Evolutionary conservation across 345 rosid species (phyloP).

Genomic region (Ceriops decandra): DNA sequence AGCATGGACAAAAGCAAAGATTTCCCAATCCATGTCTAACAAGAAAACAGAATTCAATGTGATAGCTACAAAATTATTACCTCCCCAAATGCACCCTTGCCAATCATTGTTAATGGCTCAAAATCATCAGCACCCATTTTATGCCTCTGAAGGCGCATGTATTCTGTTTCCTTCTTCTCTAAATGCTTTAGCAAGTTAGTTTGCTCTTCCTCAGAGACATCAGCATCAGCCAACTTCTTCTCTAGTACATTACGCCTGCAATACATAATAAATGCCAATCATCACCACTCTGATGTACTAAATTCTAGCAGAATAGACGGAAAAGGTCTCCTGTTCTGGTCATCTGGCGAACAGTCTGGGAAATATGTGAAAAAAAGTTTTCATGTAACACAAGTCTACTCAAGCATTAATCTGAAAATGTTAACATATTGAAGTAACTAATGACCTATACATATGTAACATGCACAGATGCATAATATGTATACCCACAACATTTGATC

Average conservation of each 20-base stretch:
- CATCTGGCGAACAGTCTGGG: background rate
- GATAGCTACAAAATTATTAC: slow-evolving; percentile 32
- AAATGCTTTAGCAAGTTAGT: slow-evolving; percentile 70
- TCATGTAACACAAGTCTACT: background rate
- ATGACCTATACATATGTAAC: background rate
- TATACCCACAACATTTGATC: background rate
- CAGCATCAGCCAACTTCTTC: slow-evolving; percentile 97
- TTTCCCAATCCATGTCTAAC: background rate
- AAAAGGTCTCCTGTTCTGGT: background rate
- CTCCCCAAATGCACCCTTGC: slow-evolving; percentile 99
- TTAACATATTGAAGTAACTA: background rate
- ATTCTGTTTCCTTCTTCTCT: slow-evolving; percentile 95
- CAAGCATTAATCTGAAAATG: background rate
- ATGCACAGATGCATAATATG: background rate
- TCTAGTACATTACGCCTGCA: slow-evolving; percentile 84
- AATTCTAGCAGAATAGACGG: background rate
- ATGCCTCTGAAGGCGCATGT: slow-evolving; percentile 95
- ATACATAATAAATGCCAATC: slow-evolving; percentile 15
- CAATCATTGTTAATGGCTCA: slow-evolving; percentile 97
- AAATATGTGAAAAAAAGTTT: background rate
- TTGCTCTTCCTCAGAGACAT: slow-evolving; percentile 95
- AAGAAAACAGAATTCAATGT: background rate
- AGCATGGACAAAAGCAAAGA: background rate
- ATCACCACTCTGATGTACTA: background rate
- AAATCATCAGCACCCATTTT: slow-evolving; percentile 99